Conservation (phyloP, 2,329 filamentous ascomycete species). For the Fusarium sambucinum region DNA sequence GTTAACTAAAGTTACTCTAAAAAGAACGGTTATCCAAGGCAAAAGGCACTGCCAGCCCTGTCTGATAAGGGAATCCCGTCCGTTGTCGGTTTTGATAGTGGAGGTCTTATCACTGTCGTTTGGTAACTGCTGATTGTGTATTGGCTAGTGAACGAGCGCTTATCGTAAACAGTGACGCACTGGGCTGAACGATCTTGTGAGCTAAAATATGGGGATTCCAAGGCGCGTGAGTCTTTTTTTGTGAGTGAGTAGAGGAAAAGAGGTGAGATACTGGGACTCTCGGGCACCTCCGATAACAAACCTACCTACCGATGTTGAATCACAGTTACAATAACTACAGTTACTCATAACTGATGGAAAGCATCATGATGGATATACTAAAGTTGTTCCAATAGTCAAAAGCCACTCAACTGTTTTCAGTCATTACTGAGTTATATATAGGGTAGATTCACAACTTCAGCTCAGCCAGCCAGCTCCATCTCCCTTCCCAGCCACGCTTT, state of each 20-base stretch:
- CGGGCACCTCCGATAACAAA: conserved; percentile 9
- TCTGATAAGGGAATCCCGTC: conserved; percentile 24
- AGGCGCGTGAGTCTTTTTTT: conserved; percentile 30
- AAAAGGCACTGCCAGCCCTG: background rate
- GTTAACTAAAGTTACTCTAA: background rate
- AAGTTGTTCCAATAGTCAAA: background rate
- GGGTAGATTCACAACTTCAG: conserved; percentile 4
- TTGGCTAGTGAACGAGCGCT: conserved; percentile 42
- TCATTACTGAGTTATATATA: background rate
- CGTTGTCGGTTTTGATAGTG: conserved; percentile 36
- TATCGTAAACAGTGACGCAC: conserved; percentile 44
- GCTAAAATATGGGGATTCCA: conserved; percentile 44
- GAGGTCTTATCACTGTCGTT: conserved; percentile 38
- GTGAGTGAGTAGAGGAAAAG: background rate
- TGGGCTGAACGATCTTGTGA: conserved; percentile 44
- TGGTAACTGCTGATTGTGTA: conserved; percentile 40
- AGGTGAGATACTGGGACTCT: background rate
- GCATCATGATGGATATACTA: background rate
- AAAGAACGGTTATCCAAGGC: conserved; percentile 15
- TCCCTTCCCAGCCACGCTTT: conserved; percentile 27
- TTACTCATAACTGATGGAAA: no score
- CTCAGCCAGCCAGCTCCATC: background rate
- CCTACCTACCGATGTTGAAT: no score
- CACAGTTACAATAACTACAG: no score
- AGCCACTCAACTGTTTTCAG: background rate